A percentile compares a stretch with the other conserved stretches of the same genome.
These are phyloP conservation scores for Ophiocordyceps camponoti-saundersi DNA, from an alignment of 2,329 filamentous ascomycete species.

Conservation along the genomic window DNA sequence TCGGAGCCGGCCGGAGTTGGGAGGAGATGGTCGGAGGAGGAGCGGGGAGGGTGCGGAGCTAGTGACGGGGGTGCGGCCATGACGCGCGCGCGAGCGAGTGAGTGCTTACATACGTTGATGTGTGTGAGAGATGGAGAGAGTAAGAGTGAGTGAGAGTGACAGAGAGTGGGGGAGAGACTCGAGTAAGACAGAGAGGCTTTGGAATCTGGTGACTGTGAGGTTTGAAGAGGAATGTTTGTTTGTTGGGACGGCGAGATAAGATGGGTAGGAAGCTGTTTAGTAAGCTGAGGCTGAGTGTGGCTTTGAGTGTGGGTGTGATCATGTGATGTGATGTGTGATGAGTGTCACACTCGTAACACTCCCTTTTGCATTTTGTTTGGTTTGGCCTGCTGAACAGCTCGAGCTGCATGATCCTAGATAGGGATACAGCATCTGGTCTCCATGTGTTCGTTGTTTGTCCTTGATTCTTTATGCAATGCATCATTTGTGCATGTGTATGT, in stretches of 20 bases:
- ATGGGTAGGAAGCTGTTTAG: background rate
- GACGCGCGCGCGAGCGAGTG: background rate
- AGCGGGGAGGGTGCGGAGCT: background rate
- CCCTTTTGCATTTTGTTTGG: too few species aligned
- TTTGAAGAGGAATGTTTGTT: background rate
- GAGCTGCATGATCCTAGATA: too few species aligned
- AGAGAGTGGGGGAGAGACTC: too few species aligned
- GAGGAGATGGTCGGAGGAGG: background rate
- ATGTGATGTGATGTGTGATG: background rate
- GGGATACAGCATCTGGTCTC: too few species aligned
- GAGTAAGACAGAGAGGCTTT: background rate
- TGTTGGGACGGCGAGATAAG: background rate
- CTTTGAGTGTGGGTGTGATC: background rate
- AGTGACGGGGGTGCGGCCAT: background rate
- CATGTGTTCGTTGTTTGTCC: too few species aligned
- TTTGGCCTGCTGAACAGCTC: too few species aligned
- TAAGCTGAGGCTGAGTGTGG: background rate
- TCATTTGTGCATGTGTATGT: background rate
- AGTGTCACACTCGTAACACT: too few species aligned
- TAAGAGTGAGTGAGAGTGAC: too few species aligned
- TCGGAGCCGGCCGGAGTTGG: conserved; percentile 14
- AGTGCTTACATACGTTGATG: too few species aligned
- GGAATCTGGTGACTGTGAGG: background rate
- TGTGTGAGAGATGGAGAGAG: too few species aligned
- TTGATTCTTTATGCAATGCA: too few species aligned